Conservation (phyloP, 164 flowering plant genomes). For the Magnolia officinalis region DNA sequence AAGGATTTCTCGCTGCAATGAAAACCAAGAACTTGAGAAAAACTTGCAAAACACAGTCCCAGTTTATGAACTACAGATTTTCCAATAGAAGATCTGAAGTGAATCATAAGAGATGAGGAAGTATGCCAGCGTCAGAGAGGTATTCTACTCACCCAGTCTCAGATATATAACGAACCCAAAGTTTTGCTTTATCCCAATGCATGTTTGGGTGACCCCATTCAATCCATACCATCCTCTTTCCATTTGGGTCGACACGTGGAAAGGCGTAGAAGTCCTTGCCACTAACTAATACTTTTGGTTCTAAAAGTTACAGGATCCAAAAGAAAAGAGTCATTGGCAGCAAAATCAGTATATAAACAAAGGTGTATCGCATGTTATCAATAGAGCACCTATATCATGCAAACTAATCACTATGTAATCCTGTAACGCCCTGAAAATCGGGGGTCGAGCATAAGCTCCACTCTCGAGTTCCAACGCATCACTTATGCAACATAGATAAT, state of each 20-base stretch:
- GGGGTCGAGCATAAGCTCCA: too few species aligned
- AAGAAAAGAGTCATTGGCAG: not conserved
- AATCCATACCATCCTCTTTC: slow-evolving; percentile 82
- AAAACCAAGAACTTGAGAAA: not conserved
- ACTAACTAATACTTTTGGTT: slow-evolving; percentile 67
- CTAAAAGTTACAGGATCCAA: slow-evolving; percentile 34
- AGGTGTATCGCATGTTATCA: too few species aligned
- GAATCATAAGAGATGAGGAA: not conserved
- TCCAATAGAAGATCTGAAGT: not conserved
- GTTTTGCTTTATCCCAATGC: slow-evolving; percentile 97
- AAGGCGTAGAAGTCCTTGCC: slow-evolving; percentile 97
- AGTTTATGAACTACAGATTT: not conserved
- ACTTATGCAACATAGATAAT: too few species aligned
- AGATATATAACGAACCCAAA: slow-evolving; percentile 90
- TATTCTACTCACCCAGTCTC: slow-evolving; percentile 61
- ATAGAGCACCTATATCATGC: too few species aligned
- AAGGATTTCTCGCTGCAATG: not conserved
- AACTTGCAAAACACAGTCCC: not conserved
- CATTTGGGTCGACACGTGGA: slow-evolving; percentile 73
- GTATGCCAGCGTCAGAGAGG: not conserved
- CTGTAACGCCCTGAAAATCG: too few species aligned
- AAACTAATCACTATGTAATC: not conserved
- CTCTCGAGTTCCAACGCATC: too few species aligned
- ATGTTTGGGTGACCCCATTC: slow-evolving; percentile 95
- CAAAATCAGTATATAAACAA: not conserved